Evolutionary conservation across 2,329 filamentous ascomycete genomes (phyloP), one percentile per base, ranked within the genome.

Genomic region (Aspergillus cejpii): DNA sequence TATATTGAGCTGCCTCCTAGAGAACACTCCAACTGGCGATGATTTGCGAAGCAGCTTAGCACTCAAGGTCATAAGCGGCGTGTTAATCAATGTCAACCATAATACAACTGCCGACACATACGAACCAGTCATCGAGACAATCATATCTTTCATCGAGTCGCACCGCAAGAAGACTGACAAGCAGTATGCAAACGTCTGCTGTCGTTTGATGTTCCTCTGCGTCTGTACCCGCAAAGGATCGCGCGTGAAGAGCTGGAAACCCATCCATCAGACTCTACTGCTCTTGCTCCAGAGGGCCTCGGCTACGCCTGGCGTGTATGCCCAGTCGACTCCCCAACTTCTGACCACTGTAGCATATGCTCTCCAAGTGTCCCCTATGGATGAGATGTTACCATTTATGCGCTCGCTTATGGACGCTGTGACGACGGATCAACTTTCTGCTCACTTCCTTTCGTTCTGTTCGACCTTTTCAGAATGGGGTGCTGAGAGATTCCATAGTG

Each of bases 371-470:
- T 84, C 88, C 5, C 82, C 90, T 1, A 81, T 95, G 62, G 87
- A 94, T 56, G 77, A 83, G 5, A 70, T 94, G 27, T 81, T 94
- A 33, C 79, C 86, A 1, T 77, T 79, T 28, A 77, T 90, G 45
- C 76, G 79, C 12, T 67, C 79, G 3, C 74, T 94, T 37, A 78
- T 80, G 61, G 79, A 83, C 26, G 70, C 72, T 3, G 69, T 94
- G 38, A 81, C 79, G 3, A 77, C 77, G 41, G 80, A 84, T 36
- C 75, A 76, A 1, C 76, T 90, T 57, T 79, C 83, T 58, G 68
- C 68, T 41, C 84, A 83, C 72, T 97, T 95, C 63, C 76, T 97
- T 34, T 77, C 82, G 0, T 95, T 97, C 65, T 96, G 88, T 66
- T 83, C 84, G 11, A 83, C 87, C 41, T 83, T 92, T 54, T 83